Conservation (phyloP, 2,329 filamentous ascomycete species). For the Byssochlamys sp. region DNA sequence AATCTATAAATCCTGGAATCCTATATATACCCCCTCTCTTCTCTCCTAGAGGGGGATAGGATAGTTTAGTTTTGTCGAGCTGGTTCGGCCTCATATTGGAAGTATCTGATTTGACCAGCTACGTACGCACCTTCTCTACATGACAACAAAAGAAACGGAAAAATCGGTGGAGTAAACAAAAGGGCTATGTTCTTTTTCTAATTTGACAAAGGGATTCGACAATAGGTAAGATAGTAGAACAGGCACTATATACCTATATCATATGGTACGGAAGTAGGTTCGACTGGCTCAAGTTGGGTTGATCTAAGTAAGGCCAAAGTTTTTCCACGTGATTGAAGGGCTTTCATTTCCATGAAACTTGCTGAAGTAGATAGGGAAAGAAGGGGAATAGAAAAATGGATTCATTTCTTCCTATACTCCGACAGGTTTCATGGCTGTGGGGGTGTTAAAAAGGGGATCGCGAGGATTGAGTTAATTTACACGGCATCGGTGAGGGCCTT, state of each 20-base stretch:
- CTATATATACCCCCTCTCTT: too few species aligned
- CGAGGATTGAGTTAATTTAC: constrained; percentile 51
- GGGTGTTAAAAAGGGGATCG: background rate
- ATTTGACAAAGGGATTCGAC: background rate
- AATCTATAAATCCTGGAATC: too few species aligned
- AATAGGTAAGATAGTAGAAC: background rate
- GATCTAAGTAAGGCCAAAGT: background rate
- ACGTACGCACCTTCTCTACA: background rate
- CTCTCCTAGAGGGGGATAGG: too few species aligned
- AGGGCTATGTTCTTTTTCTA: background rate
- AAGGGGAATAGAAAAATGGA: background rate
- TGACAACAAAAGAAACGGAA: background rate
- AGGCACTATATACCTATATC: background rate
- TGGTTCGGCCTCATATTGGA: too few species aligned
- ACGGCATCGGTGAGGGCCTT: constrained; percentile 93
- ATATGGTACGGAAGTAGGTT: too few species aligned
- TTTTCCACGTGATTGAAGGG: background rate
- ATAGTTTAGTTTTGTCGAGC: too few species aligned
- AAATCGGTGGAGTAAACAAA: background rate
- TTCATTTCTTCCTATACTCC: background rate
- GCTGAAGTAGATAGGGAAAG: background rate
- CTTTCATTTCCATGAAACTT: background rate
- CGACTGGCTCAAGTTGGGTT: too few species aligned
- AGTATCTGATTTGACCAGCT: too few species aligned
- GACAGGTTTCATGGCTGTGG: background rate